Base-by-base conservation (phyloP, 1,284 basidiomycete species). In the Irpex lacteus region DNA sequence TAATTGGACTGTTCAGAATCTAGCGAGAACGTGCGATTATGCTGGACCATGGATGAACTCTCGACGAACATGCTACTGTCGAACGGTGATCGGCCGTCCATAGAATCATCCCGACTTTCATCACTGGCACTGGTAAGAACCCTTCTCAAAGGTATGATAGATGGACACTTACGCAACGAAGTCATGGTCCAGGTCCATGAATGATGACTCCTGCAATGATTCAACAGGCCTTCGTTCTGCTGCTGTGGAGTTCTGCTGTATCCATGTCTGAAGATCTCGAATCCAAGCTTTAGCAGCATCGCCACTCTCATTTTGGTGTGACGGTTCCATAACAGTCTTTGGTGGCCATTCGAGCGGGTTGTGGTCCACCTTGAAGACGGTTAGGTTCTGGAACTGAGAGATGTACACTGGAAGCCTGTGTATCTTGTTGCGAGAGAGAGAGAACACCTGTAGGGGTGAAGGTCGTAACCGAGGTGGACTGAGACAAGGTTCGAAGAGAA, bases 271-370 rank as follows among this genome's bases (percentile, higher is more conserved):
- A 66, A 98, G 73, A 63, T 78, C 78, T 49, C 79, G 78, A 61
- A 97, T 87, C 90, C 94, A 96, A 44, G 86, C 84, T 69, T 81
- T 83, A 81, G 89, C 85, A 58, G 79, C 81, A 61, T 81, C 76
- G 15, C 78, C 71, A 60, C 87, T 82, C 60, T 85, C 83, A 36
- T 77, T 74, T 54, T 76, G 75, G 47, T 70, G 76, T 18, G 75
- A 72, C 4, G 76, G 71, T 60, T 84, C 82, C 71, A 89, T 75
- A 5, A 87, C 79, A 66, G 73, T 66, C 69, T 79, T 84, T 21
- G 90, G 88, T 1, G 97, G 97, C 95, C 96, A 98, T 75, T 95
- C 89, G 47, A 98, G 83, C 1, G 95, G 95, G 73, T 98, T 98
- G 68, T 90, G 88, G 70, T 98, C 96, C 7, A 94, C 81, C 74